Evolutionary conservation across 1,284 basidiomycete genomes (phyloP), one percentile per base, ranked within the genome.

Genomic region (Singerocomus rubriflavus): DNA sequence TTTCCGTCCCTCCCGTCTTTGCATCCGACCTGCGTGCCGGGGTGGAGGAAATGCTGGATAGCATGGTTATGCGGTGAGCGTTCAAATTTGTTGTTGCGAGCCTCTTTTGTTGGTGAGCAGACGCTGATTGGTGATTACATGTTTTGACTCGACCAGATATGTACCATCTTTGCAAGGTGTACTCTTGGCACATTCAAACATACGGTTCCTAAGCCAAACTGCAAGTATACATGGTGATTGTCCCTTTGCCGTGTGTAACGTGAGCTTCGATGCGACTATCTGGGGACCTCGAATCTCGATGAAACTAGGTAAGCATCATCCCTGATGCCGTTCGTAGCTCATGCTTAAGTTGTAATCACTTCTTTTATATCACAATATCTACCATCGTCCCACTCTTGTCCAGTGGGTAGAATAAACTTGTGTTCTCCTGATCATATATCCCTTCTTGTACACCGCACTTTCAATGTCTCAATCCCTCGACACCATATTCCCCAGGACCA

Each of bases 391-490:
- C 16, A 41, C 30, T 14, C 40, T 31, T 35, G 55, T 55, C 34
- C 54, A 95, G 93, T 81, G 50, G 96, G 94, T 6, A 88, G 83
- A 53, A 83, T 98, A 53, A 95, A 85, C 55, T 77, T 98, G 21
- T 94, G 84, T 52, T 97, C 94, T 1, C 94, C 96, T 0, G 94
- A 96, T 53, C 96, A 98, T 64, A 79, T 99, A 48, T 93, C 94
- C 0, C 76, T 99, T 11, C 87, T 99, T 46, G 78, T 98, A 5
- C 92, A 97, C 63, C 87, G 88, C 49, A 96, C 93, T 7, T 99
- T 99, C 78, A 99, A 99, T 69, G 92, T 93, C 13, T 95, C 93
- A 8, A 98, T 99, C 68, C 93, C 94, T 1, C 84, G 91, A 48
- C 82, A 91, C 63, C 96, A 99, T 69, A 92, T 99, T 63, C 91